A percentile compares a stretch with the other conserved stretches of the same genome.
Conservation (phyloP, 768 basidiomycete species). For the Rhodotorula graminis region DNA sequence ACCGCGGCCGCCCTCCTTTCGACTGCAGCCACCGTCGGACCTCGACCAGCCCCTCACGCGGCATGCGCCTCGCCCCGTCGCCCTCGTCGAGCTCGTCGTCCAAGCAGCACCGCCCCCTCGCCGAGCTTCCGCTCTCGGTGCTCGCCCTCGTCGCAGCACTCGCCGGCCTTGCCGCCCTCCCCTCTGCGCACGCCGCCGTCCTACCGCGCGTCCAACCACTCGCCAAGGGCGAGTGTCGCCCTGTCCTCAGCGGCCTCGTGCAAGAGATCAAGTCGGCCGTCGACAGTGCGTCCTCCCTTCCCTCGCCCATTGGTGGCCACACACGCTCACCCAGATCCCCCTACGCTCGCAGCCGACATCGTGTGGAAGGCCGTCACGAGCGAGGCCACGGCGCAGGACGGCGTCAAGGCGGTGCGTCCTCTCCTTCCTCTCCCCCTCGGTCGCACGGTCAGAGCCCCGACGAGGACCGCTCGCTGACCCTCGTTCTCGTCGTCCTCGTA, state of each 20-base stretch:
- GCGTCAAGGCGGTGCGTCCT: conserved; percentile 22
- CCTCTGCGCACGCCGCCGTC: background rate
- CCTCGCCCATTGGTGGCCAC: no score
- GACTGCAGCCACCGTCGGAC: no score
- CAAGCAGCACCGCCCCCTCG: background rate
- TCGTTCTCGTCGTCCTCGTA: background rate
- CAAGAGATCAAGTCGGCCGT: conserved; percentile 13
- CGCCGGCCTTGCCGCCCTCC: background rate
- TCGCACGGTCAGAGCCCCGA: no score
- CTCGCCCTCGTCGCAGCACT: background rate
- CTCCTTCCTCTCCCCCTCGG: background rate
- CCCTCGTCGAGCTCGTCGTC: background rate
- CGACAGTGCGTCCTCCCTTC: conserved; percentile 1
- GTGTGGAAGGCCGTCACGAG: conserved; percentile 17
- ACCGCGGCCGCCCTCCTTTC: no score
- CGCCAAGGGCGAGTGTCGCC: background rate
- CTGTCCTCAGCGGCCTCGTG: conserved; percentile 7
- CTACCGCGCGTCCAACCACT: background rate
- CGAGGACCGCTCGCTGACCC: no score
- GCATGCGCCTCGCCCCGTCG: background rate
- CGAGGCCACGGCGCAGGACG: conserved; percentile 1
- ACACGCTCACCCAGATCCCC: no score
- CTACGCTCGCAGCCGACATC: conserved; percentile 1
- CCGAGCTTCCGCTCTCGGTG: background rate
- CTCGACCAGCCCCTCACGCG: background rate